Conservation (phyloP, 2,329 filamentous ascomycete species). For the Catunica adiposa region DNA sequence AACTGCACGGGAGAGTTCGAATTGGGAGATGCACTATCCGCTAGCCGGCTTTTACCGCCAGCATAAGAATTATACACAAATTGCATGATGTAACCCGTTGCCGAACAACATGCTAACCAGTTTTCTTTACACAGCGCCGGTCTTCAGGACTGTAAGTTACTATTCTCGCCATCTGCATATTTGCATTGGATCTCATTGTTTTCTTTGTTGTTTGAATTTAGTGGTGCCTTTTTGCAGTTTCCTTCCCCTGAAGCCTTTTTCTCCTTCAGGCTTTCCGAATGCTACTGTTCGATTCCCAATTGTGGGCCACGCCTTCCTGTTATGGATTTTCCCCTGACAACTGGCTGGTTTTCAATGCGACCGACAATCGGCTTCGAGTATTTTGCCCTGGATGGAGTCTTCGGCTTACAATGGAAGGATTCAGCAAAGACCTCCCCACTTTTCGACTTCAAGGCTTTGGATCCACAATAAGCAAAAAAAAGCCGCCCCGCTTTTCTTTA, state of each 20-base stretch:
- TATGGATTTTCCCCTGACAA: not conserved
- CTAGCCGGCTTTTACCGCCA: too few species aligned
- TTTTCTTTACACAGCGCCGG: conserved; percentile 9
- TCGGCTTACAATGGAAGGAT: not conserved
- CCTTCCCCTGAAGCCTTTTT: not conserved
- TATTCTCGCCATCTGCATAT: not conserved
- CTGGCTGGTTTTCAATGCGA: not conserved
- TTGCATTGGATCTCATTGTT: not conserved
- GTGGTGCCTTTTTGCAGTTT: not conserved
- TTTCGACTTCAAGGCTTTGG: too few species aligned
- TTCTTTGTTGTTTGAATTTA: not conserved
- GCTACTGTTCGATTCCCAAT: not conserved
- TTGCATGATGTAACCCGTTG: not conserved
- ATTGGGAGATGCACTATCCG: too few species aligned
- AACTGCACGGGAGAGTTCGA: too few species aligned
- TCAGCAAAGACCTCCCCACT: not conserved
- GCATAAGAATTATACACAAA: too few species aligned
- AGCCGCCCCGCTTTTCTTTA: not conserved
- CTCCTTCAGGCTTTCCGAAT: not conserved
- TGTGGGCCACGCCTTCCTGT: not conserved
- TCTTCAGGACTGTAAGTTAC: conserved; percentile 14
- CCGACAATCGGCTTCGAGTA: not conserved
- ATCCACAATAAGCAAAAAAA: too few species aligned
- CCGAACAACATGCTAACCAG: conserved; percentile 8
- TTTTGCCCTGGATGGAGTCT: not conserved